Conservation (phyloP, 139 green algal genomes). For the Limnomonas spitsbergensis region DNA sequence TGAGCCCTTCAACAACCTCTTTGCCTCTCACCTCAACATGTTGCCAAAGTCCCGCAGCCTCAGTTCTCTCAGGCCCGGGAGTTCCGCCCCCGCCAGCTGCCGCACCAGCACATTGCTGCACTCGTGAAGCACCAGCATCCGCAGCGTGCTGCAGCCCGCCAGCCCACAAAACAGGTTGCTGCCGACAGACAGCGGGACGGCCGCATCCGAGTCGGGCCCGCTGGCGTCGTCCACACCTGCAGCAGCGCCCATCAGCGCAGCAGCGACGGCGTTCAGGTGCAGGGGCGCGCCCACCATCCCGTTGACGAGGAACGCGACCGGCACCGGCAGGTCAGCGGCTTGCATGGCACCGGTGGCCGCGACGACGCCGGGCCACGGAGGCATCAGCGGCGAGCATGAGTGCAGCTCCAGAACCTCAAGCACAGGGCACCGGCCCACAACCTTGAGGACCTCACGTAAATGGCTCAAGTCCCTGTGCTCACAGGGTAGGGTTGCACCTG, state of each 20-base stretch:
- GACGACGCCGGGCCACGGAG: constrained; percentile 7
- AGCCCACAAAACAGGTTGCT: background rate
- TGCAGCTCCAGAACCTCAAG: constrained; percentile 24
- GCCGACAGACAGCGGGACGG: too few species aligned
- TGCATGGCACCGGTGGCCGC: background rate
- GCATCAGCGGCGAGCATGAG: background rate
- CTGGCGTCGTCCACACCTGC: too few species aligned
- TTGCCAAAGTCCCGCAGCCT: too few species aligned
- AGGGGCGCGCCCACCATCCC: too few species aligned
- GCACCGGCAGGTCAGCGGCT: background rate
- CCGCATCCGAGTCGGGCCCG: background rate
- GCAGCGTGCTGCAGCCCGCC: background rate
- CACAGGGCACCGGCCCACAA: background rate
- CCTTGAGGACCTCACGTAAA: constrained; percentile 19
- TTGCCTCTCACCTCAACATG: too few species aligned
- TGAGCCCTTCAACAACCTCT: too few species aligned
- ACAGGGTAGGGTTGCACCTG: too few species aligned
- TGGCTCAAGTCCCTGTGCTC: constrained; percentile 11
- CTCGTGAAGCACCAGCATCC: background rate
- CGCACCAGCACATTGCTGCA: too few species aligned
- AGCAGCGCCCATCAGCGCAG: too few species aligned
- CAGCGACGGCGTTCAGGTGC: too few species aligned
- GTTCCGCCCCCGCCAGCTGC: too few species aligned
- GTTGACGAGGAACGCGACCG: background rate
- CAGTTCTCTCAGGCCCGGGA: too few species aligned